Percentiles rank a stretch among this genome's conserved stretches.
phyloP scores from a whole-genome alignment of 2,329 filamentous ascomycete species.

The Hypoxylon sp. region DNA sequence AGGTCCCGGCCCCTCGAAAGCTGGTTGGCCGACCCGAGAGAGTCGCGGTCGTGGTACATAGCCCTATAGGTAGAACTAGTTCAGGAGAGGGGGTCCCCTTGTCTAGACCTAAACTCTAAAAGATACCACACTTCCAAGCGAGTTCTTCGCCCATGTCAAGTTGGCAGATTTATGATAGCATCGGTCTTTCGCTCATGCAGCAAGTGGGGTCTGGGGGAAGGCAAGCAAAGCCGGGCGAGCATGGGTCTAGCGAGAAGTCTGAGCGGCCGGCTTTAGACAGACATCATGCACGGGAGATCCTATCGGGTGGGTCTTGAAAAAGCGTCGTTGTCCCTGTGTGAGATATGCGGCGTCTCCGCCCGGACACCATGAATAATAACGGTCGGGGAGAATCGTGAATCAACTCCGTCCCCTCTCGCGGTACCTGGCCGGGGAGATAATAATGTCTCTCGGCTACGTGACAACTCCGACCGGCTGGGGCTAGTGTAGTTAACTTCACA shows the following conservation, averaged over 20 bases:
- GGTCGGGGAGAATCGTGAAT: not conserved
- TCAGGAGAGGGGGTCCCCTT: constrained; percentile 19
- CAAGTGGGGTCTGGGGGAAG: constrained; percentile 33
- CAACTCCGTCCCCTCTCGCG: not conserved
- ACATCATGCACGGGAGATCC: constrained; percentile 35
- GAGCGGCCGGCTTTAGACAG: constrained; percentile 22
- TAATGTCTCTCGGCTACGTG: constrained; percentile 23
- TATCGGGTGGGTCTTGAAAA: constrained; percentile 31
- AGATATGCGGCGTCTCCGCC: constrained; percentile 13
- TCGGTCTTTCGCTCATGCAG: constrained; percentile 7
- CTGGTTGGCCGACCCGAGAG: constrained; percentile 35
- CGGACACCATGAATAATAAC: constrained; percentile 10
- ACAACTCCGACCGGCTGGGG: constrained; percentile 32
- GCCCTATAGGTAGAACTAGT: constrained; percentile 30
- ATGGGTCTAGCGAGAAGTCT: constrained; percentile 26
- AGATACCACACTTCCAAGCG: constrained; percentile 24
- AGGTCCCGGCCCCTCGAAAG: constrained; percentile 4
- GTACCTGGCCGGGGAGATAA: not conserved
- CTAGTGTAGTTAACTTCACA: constrained; percentile 30
- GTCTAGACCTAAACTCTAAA: constrained; percentile 15
- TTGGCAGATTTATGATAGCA: not conserved
- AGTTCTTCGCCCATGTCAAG: constrained; percentile 10
- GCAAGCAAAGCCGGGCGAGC: constrained; percentile 14
- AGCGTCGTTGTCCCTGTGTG: not conserved
- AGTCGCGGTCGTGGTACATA: constrained; percentile 27